Base-by-base conservation (phyloP, 1,284 basidiomycete species). In the Sporisorium reilianum region DNA sequence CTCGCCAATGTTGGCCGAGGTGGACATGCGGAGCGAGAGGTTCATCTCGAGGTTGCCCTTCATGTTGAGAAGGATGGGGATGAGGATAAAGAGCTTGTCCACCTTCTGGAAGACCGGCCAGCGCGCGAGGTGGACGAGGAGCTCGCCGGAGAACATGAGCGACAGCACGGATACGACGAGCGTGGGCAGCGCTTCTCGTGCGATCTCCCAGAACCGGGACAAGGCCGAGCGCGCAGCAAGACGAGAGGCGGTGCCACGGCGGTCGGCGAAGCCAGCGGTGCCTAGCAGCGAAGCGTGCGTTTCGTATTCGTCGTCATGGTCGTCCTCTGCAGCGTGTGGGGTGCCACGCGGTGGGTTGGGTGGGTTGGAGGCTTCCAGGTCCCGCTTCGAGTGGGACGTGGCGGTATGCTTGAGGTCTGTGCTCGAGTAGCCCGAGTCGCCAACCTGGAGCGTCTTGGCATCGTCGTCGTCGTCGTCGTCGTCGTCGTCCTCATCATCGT, bases 11-110 rank as follows among this genome's bases (percentile, higher is more conserved):
- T 97, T 88, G 48, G 88, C 88, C 5, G 85, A 85, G 5, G 87
- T 88, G 8, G 86, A 86, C 77, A 88, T 85, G 28, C 87, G 84
- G 6, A 87, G 85, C 8, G 86, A 86, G 2, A 88, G 89, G 75
- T 95, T 95, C 93, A 96, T 95, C 86, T 96, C 95, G 48, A 98
- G 89, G 79, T 97, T 97, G 18, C 96, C 96, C 84, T 97, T 97
- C 70, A 99, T 90, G 80, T 98, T 99, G 77, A 96, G 89, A 23
- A 98, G 88, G 77, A 97, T 95, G 12, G 96, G 95, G 9, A 97
- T 91, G 63, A 98, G 92, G 87, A 98, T 95, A 80, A 98, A 95
- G 62, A 98, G 90, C 85, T 99, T 95, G 87, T 97, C 92, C n/a
- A 84, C 81, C 57, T 91, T 89, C 55, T 89, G 88, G 89, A 99